A percentile compares a stretch with the other conserved stretches of the same genome.
Conservation (phyloP, 2,329 filamentous ascomycete genomes). For the Fusarium denticulatum region DNA sequence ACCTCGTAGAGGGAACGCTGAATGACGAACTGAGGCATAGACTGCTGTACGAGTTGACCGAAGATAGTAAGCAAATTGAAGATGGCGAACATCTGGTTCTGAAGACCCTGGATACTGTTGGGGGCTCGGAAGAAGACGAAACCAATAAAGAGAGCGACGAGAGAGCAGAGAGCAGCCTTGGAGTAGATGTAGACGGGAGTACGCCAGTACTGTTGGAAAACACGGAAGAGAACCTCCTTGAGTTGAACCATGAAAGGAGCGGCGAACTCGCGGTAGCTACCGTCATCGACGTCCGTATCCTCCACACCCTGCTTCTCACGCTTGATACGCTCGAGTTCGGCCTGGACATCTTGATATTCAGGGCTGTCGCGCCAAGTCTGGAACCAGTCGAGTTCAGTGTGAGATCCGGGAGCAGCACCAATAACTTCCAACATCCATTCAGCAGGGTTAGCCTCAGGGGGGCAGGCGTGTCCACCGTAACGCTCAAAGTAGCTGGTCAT, state of each 20-base stretch:
- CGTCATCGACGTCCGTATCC: conserved; percentile 50
- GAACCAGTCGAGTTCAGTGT: conserved; percentile 73
- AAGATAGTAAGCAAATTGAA: conserved; percentile 88
- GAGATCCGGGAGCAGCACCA: conserved; percentile 70
- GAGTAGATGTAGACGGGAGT: conserved; percentile 90
- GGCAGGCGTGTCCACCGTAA: conserved; percentile 73
- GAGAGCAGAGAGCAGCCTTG: conserved; percentile 74
- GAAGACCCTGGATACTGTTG: conserved; percentile 78
- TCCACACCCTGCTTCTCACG: conserved; percentile 53
- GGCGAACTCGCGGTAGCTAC: conserved; percentile 79
- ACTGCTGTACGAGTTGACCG: conserved; percentile 79
- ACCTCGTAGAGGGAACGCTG: conserved; percentile 86
- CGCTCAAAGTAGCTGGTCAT: conserved; percentile 81
- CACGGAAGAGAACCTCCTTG: conserved; percentile 72
- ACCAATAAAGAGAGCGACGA: conserved; percentile 79
- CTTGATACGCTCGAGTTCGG: conserved; percentile 67
- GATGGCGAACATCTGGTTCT: conserved; percentile 87
- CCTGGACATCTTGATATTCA: conserved; percentile 65
- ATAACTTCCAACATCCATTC: conserved; percentile 80
- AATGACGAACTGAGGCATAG: conserved; percentile 87
- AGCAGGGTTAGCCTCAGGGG: conserved; percentile 77
- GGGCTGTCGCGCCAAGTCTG: conserved; percentile 67
- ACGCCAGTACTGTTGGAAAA: conserved; percentile 93
- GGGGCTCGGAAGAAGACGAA: conserved; percentile 81
- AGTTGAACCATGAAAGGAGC: conserved; percentile 77